Percentiles rank a stretch among this genome's conserved stretches.
These are phyloP conservation scores for Calonectria hawksworthii DNA, from an alignment of 2,329 filamentous ascomycete species.

Conservation along the genomic window DNA sequence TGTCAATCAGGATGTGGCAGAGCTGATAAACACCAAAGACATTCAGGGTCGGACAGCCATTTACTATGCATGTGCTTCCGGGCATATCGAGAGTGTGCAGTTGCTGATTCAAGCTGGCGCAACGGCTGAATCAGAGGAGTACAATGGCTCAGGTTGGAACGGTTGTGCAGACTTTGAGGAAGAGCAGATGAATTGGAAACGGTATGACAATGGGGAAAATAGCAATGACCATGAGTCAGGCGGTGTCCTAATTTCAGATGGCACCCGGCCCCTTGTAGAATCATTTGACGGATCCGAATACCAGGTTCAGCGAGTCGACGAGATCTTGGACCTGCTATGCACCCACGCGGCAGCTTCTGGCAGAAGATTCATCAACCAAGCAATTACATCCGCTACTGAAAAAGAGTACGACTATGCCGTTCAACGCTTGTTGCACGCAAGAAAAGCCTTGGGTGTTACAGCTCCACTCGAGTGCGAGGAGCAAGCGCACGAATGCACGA, in stretches of 20 bases:
- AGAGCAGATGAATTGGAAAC: constrained; percentile 12
- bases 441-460: background rate
- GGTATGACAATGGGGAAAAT: constrained; percentile 15
- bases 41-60: constrained; percentile 26
- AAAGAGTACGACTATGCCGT: background rate
- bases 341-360: constrained; percentile 8
- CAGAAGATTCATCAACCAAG: background rate
- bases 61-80: constrained; percentile 44
- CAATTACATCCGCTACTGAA: background rate
- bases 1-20: background rate
- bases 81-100: constrained; percentile 41
- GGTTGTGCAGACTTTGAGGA: constrained; percentile 34
- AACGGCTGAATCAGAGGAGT: background rate
- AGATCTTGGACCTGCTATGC: constrained; percentile 41
- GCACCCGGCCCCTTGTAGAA: background rate
- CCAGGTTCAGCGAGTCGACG: constrained; percentile 20
- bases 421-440: background rate
- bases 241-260: background rate
- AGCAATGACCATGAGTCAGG: background rate
- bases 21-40: background rate
- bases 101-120: constrained; percentile 47
- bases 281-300: background rate
- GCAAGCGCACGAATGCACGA: background rate
- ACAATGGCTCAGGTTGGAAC: background rate
- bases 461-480: background rate